Conservation (phyloP, 768 basidiomycete genomes). For the Leccinum truebloodii region DNA sequence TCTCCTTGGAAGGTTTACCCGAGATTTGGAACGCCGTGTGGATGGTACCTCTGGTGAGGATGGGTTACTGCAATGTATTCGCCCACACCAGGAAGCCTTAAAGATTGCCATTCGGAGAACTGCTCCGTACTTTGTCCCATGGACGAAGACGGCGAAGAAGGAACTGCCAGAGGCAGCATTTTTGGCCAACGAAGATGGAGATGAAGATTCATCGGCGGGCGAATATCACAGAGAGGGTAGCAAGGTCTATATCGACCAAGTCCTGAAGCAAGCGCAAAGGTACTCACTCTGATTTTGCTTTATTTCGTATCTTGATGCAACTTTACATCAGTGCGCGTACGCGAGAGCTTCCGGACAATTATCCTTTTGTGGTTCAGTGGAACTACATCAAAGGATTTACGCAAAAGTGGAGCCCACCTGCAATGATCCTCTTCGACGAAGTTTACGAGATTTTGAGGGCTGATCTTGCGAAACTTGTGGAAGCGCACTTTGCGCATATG, state of each 20-base stretch:
- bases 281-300: conserved; percentile 28
- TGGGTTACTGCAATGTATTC: conserved; percentile 59
- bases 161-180: conserved; percentile 28
- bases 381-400: conserved; percentile 49
- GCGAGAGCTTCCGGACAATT: conserved; percentile 68
- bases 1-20: conserved; percentile 47
- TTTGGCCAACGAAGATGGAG: conserved; percentile 43
- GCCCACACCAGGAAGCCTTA: conserved; percentile 50
- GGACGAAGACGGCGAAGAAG: conserved; percentile 25
- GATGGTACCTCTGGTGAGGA: conserved; percentile 53
- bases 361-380: conserved; percentile 61
- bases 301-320: neutral
- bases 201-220: neutral
- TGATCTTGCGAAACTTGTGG: conserved; percentile 45
- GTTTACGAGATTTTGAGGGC: conserved; percentile 40
- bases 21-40: conserved; percentile 46
- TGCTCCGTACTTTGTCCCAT: conserved; percentile 60
- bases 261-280: conserved; percentile 47
- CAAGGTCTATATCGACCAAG: conserved; percentile 53
- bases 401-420: conserved; percentile 50
- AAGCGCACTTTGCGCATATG: conserved; percentile 50
- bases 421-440: conserved; percentile 43
- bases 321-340: conserved; percentile 54
- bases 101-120: conserved; percentile 48
- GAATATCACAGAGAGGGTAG: neutral